Base-by-base conservation (phyloP, 2,329 filamentous ascomycete genomes). In the Fusarium mundagurra region DNA sequence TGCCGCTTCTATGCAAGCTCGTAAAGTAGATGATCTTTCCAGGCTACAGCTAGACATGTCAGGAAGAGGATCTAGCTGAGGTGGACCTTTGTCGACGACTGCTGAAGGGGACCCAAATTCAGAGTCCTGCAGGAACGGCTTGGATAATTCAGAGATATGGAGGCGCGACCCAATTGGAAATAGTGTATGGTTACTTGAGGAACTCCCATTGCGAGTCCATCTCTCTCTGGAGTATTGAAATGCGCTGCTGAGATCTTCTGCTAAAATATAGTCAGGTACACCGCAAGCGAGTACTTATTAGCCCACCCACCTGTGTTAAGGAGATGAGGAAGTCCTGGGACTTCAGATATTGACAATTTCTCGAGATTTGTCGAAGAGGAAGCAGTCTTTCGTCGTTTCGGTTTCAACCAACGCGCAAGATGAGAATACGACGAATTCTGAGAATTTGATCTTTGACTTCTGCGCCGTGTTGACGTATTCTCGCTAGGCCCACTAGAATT, bases 21-120 rank as follows among this genome's bases (percentile, higher is more conserved):
- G 72, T 61, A 83, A 80, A 11, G 79, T 80, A 14, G 78, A 80
- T 5, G 79, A 80, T 57, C 75, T 73, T 36, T 77, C 70, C 22
- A 80, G 53, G 17, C 57, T 73, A 50, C 75, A 76, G 11, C 48
- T 41, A 5, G 77, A 76, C 12, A 81, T 43, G 29, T 80, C 79
- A 34, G 69, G 69, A 22, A 81, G 68, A 58, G 80, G 64, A n/a
- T 77, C 78, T 31, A 83, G 73, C 14, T 75, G 77, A 24, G 81
- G 81, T 16, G 81, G 75, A 58, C 64, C 33, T 29, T 64, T 22
- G 22, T 67, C 47, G 16, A 71, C 44, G 31, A 48, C 16, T 22
- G 38, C 11, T 33, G 43, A 47, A 43, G 34, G 33, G 20, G 59
- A 8, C 7, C 61, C 34, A 13, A 43, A 38, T 22, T 58, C 36